Base-by-base conservation (phyloP, 2,329 filamentous ascomycete genomes). In the Bipolaris sorokiniana region DNA sequence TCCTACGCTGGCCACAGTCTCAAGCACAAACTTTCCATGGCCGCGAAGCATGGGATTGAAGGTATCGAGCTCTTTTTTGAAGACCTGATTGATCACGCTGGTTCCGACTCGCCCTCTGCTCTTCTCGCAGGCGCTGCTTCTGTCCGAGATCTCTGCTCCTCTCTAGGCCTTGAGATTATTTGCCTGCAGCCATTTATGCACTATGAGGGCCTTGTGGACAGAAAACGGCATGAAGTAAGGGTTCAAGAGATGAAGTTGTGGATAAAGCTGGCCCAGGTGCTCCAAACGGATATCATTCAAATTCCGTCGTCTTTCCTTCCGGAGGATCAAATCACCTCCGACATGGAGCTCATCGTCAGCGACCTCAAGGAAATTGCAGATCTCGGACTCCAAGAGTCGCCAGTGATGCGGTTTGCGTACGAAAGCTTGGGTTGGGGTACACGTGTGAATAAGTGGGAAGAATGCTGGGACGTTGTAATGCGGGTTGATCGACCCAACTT, bases 31-130 rank as follows among this genome's bases (percentile, higher is more conserved):
- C 83, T 94, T 47, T 82, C 87, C 70, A 84, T 87, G 78, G 90
- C 90, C 9, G 79, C 84, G 5, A 79, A 81, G 52, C 82, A 89
- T 65, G 87, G 87, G 18, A 86, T 91, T 70, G 75, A 83, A 56
- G 89, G 88, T 49, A 84, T 94, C 62, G 90, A 94, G 72, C 81
- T 92, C 18, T 92, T 92, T 79, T 87, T 89, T 74, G 90, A 94
- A 71, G 90, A 94, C 72, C 82, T 94, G 3, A 79, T 85, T 56
- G 85, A 87, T 66, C 69, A 89, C 13, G 85, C 88, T 63, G 65
- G 73, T 31, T 74, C 80, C 1, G 71, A 78, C 23, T 77, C 74
- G 2, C 65, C 76, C 13, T 68, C 78, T 9, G 81, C 81, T 63
- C 81, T 87, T 37, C 66, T 90, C 18, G 69, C 78, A 5, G 89